Evolutionary conservation across 129 eudicot species (phyloP).

Genomic region (Saposhnikovia divaricata): DNA sequence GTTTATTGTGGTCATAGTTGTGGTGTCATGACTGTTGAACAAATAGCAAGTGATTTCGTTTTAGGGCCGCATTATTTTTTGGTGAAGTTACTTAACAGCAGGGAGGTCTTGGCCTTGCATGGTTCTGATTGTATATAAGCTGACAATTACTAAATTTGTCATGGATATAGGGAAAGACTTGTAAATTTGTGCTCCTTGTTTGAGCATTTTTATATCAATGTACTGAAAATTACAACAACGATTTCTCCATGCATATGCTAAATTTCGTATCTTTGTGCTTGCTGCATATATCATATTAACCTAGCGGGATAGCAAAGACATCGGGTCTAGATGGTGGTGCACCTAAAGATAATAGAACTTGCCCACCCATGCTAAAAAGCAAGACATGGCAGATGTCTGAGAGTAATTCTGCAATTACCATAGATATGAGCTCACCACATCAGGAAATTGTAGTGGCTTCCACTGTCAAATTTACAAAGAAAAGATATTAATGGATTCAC

Average conservation of each 20-base stretch:
- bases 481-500: neutral
- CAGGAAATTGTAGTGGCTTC: neutral
- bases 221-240: neutral
- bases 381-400: too few species aligned
- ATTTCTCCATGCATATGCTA: neutral
- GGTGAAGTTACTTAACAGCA: neutral
- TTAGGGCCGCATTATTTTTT: neutral
- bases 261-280: neutral
- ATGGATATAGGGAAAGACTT: neutral
- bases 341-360: too few species aligned
- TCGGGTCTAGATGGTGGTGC: too few species aligned
- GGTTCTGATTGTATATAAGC: neutral
- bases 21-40: constrained; percentile 24
- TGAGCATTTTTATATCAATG: neutral
- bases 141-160: neutral
- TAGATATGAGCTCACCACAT: too few species aligned
- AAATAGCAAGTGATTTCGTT: neutral
- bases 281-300: neutral
- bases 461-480: neutral
- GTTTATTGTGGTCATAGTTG: constrained; percentile 47
- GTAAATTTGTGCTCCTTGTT: neutral
- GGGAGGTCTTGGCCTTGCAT: neutral
- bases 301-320: neutral
- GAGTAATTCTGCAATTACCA: too few species aligned
- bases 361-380: too few species aligned